Percentiles rank a stretch among this genome's conserved stretches.
These are phyloP conservation scores for Huntiella decipiens DNA, from an alignment of 2,329 filamentous ascomycete species.

Conservation along the genomic window DNA sequence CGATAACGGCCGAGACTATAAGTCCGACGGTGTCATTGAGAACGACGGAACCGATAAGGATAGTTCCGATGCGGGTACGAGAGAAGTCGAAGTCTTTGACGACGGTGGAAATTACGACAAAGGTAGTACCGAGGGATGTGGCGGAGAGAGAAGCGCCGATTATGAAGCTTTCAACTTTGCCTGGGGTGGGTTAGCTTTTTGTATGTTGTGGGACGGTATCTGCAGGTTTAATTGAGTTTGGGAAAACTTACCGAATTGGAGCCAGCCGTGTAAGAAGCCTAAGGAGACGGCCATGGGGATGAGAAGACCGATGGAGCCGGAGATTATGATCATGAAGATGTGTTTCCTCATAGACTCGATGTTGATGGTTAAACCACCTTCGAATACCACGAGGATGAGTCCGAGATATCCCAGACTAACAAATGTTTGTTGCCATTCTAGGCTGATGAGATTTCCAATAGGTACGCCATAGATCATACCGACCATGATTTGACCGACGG, in stretches of 20 bases:
- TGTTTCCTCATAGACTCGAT: constrained; percentile 27
- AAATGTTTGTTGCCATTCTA: constrained; percentile 26
- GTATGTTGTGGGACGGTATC: background rate
- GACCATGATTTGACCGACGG: constrained; percentile 28
- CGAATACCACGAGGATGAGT: constrained; percentile 30
- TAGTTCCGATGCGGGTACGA: constrained; percentile 24
- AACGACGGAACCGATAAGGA: constrained; percentile 26
- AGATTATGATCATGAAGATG: constrained; percentile 22
- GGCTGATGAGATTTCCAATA: constrained; percentile 24
- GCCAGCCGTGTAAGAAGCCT: constrained; percentile 24
- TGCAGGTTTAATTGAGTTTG: background rate
- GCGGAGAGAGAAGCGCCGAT: constrained; percentile 18
- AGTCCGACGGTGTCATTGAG: constrained; percentile 28
- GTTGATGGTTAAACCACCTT: constrained; percentile 28
- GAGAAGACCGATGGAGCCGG: constrained; percentile 25
- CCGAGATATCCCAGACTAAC: constrained; percentile 28
- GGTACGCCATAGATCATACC: constrained; percentile 28
- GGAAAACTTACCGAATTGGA: constrained; percentile 18
- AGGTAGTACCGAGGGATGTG: constrained; percentile 20
- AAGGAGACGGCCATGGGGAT: constrained; percentile 27
- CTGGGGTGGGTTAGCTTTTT: constrained; percentile 5
- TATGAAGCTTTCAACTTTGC: constrained; percentile 14
- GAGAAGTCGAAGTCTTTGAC: constrained; percentile 20
- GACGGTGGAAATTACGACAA: constrained; percentile 18
- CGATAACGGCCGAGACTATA: constrained; percentile 20